Evolutionary conservation across 2,329 filamentous ascomycete genomes (phyloP).

Genomic region (Fusarium robinianum): DNA sequence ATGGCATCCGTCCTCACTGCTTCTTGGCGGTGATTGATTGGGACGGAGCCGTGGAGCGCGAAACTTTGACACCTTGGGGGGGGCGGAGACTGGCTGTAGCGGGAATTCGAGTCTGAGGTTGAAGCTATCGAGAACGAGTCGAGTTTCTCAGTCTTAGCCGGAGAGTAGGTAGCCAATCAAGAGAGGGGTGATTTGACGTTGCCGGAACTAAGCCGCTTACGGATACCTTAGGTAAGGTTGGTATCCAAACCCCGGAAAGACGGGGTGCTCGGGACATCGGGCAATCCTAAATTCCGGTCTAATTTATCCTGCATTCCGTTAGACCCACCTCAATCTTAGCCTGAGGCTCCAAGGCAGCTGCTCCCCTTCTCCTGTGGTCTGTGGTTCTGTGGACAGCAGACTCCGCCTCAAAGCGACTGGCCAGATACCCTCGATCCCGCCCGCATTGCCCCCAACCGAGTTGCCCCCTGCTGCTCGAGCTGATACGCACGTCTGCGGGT

Average conservation of each 20-base stretch:
- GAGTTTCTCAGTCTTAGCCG: conserved; percentile 11
- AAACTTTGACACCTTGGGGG: neutral
- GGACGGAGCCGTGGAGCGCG: conserved; percentile 1
- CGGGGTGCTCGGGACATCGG: no score
- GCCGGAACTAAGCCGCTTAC: conserved; percentile 13
- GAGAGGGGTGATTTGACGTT: conserved; percentile 7
- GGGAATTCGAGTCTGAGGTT: neutral
- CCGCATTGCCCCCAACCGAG: conserved; percentile 8
- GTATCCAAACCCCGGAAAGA: no score
- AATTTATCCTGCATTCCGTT: no score
- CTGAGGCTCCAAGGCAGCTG: neutral
- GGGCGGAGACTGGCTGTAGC: no score
- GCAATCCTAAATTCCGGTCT: no score
- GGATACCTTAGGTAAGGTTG: no score
- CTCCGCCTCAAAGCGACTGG: conserved; percentile 12
- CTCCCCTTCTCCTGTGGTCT: no score
- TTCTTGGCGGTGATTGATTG: neutral
- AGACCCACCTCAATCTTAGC: neutral
- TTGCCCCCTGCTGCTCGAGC: conserved; percentile 19
- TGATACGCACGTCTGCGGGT: conserved; percentile 19
- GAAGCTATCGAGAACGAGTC: conserved; percentile 6
- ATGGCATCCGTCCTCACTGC: conserved; percentile 15
- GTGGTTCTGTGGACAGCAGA: no score
- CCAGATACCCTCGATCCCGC: conserved; percentile 12
- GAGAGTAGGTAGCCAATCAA: conserved; percentile 27